A percentile compares a stretch with the other conserved stretches of the same genome.
Evolutionary conservation across 2,329 filamentous ascomycete species (phyloP).

Genomic region (Colletotrichum sp.): DNA sequence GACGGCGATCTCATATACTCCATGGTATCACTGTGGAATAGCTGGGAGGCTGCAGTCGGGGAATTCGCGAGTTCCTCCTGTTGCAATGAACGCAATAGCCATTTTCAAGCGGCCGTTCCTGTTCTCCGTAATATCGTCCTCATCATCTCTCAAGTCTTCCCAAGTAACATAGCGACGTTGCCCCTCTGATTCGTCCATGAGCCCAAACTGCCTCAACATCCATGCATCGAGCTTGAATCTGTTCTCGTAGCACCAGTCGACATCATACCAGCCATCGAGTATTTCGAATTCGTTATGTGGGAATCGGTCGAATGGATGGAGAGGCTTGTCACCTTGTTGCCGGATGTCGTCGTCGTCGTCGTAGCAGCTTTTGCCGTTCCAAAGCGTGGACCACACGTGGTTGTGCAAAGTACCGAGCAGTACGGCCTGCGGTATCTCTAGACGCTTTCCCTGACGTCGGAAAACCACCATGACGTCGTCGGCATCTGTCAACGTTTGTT

Average conservation of each 20-base stretch:
- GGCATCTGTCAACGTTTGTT: neutral
- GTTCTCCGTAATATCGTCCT: rapidly evolving
- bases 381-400: neutral
- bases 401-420: rapidly evolving
- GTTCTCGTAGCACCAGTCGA: neutral
- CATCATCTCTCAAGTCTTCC: neutral
- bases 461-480: neutral
- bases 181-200: neutral
- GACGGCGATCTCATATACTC: too few relatives aligned
- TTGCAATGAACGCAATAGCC: neutral
- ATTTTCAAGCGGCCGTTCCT: rapidly evolving
- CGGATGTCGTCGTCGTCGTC: too few relatives aligned
- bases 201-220: neutral
- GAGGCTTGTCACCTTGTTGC: neutral
- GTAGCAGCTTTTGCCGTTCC: too few relatives aligned
- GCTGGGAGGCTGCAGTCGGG: neutral
- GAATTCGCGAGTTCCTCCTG: neutral
- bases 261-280: neutral
- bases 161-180: neutral
- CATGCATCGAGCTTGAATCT: neutral
- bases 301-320: neutral
- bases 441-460: rapidly evolving
- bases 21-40: neutral
- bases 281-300: neutral
- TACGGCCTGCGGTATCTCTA: rapidly evolving